Evolutionary conservation across 805 yeast genomes (phyloP), one percentile per base, ranked within the genome.

Genomic region (Tetrapisispora fleetii): DNA sequence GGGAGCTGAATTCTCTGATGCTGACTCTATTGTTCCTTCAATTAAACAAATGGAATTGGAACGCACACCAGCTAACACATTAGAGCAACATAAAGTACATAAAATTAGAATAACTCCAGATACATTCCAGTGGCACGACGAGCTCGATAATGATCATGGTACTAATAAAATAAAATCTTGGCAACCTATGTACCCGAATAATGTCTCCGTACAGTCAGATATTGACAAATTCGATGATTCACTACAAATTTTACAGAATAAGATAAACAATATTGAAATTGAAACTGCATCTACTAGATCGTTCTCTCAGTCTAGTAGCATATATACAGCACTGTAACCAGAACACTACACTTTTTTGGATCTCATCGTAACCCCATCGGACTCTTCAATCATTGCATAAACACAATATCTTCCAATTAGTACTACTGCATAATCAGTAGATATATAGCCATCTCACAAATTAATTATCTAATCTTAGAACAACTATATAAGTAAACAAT

Each of bases 1-100:
- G 4, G 64, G 58, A 9, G 62, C 55, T 17, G 64, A 62, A 24
- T 45, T 56, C n/a, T 43, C 54, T 17, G 52, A 50, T 40, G 19
- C 48, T 1, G 46, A 41, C 7, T 42, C 46, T 21, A 39, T 43
- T 4, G 27, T 37, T 28, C 40, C 43, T n/a, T 36, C 40, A 2
- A 10, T 35, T 18, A 33, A n/a, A 9, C 27, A 35, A 10, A 17
- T 2, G 3, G 17, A 22, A 21, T 7, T 36, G 10, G 22, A 43
- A 28, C 18, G 13, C 3, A 24, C 27, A 24, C 28, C 14, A 14
- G 16, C 22, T 9, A 43, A 18, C 5, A 36, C 21, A 10, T 43
- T 43, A 19, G 44, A 41, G 9, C 44, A 35, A 30, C 18, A 14
- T 19, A 41, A 30, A 16, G 14, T 41, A 13, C 40, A 37, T 13